phyloP scores from a whole-genome alignment of 75 land plant genomes.

The Ceratopteris richardii region DNA sequence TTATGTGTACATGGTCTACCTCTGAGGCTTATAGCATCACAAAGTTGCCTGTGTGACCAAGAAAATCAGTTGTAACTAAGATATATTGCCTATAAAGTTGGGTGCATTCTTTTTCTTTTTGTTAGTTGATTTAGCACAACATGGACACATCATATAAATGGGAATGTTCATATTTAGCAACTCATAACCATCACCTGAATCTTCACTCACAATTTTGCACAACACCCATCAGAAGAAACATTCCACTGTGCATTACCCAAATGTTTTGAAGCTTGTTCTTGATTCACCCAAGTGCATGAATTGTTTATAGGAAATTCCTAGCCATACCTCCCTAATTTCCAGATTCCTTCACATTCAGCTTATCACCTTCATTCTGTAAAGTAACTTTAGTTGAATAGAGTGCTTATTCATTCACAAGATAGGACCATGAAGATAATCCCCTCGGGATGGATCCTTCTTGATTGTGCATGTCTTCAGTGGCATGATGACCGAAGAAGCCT shows the following conservation, averaged over 20 bases:
- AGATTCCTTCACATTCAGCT: slow-evolving; percentile 72
- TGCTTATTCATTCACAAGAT: no score
- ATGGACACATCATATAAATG: slow-evolving; percentile 85
- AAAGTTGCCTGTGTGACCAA: no score
- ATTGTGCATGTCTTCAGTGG: no score
- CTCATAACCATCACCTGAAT: slow-evolving; percentile 42
- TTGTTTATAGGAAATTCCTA: slow-evolving; percentile 3
- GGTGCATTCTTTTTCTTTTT: slow-evolving; percentile 31
- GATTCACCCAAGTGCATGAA: neutral
- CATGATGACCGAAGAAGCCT: no score
- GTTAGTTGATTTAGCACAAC: slow-evolving; percentile 43
- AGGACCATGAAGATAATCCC: no score
- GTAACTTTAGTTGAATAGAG: no score
- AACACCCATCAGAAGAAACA: slow-evolving; percentile 15
- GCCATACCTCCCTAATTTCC: slow-evolving; percentile 62
- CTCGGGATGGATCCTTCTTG: no score
- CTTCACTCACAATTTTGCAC: slow-evolving; percentile 34
- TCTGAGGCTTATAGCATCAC: no score
- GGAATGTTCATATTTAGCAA: slow-evolving; percentile 77
- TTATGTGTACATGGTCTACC: no score
- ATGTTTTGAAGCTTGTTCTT: neutral
- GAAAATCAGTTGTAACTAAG: slow-evolving; percentile 94
- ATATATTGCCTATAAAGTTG: slow-evolving; percentile 66
- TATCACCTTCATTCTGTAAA: no score
- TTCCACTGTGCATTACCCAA: neutral